These are phyloP conservation scores for Citrus unshiu DNA, from an alignment of 345 rosid genomes.

Conservation along the genomic window DNA sequence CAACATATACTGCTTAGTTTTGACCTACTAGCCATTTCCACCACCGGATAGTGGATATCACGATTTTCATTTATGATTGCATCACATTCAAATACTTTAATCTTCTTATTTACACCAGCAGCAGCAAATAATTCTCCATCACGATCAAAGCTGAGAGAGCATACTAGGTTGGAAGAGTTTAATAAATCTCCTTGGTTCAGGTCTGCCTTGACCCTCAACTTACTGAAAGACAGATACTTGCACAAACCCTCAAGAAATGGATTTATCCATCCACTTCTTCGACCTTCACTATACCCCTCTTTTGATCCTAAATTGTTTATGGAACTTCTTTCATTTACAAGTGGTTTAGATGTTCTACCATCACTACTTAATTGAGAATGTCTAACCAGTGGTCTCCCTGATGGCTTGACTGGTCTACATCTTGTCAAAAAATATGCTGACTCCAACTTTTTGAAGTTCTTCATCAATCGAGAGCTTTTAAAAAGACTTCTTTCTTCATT, in stretches of 20 bases:
- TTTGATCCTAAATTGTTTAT: slow-evolving; percentile 51
- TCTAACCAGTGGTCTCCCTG: slow-evolving; percentile 45
- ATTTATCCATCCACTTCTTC: slow-evolving; percentile 76
- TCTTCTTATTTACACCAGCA: slow-evolving; percentile 95
- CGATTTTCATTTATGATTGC: slow-evolving; percentile 55
- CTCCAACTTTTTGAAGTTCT: slow-evolving; percentile 88
- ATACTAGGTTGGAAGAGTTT: slow-evolving; percentile 83
- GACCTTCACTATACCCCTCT: slow-evolving; percentile 38
- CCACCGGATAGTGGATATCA: slow-evolving; percentile 91
- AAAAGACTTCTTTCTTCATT: slow-evolving; percentile 53
- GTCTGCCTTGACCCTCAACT: slow-evolving; percentile 81
- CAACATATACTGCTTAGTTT: slow-evolving; percentile 88
- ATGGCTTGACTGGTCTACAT: slow-evolving; percentile 50
- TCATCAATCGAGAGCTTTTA: slow-evolving; percentile 72
- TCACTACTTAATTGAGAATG: slow-evolving; percentile 63
- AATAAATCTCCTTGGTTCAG: slow-evolving; percentile 90
- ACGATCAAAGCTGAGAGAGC: slow-evolving; percentile 85
- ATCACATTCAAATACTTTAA: slow-evolving; percentile 87
- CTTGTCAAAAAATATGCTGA: slow-evolving; percentile 82
- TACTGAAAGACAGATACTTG: slow-evolving; percentile 80
- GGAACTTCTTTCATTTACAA: slow-evolving; percentile 75
- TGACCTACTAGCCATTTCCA: slow-evolving; percentile 79
- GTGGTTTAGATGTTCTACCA: slow-evolving; percentile 61
- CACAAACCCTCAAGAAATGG: slow-evolving; percentile 96
- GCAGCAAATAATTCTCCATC: slow-evolving; percentile 90